These are phyloP conservation scores for Tolypocladium amazonense DNA, from an alignment of 2,329 filamentous ascomycete species.

Conservation along the genomic window DNA sequence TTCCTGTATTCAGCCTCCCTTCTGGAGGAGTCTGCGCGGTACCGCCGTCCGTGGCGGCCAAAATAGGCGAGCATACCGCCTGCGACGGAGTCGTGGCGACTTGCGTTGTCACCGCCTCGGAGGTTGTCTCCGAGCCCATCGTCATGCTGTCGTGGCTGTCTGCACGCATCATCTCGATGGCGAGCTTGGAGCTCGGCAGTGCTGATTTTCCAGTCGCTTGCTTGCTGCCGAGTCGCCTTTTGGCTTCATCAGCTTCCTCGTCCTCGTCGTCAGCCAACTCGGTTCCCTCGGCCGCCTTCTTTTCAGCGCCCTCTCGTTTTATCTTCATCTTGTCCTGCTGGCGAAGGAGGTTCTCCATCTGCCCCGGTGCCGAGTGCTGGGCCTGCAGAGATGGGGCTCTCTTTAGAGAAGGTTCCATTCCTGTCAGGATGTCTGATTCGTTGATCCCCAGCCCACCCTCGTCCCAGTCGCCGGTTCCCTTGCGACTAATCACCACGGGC, in stretches of 20 bases:
- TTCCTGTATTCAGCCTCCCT: constrained; percentile 4
- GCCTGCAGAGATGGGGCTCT: constrained; percentile 44
- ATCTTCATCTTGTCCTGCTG: constrained; percentile 64
- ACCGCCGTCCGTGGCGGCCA: constrained; percentile 9
- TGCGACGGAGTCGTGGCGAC: constrained; percentile 37
- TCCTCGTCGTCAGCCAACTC: constrained; percentile 95
- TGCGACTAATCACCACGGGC: constrained; percentile 63
- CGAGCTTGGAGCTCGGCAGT: constrained; percentile 75
- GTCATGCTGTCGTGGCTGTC: constrained; percentile 81
- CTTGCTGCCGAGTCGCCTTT: constrained; percentile 30
- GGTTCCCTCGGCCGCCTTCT: constrained; percentile 57
- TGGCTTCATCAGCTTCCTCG: constrained; percentile 61
- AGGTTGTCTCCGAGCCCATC: constrained; percentile 36
- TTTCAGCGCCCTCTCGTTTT: constrained; percentile 68
- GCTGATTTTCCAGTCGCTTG: constrained; percentile 34
- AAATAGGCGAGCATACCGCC: constrained; percentile 22
- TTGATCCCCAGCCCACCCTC: constrained; percentile 71
- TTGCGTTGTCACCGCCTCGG: constrained; percentile 38
- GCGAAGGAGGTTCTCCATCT: constrained; percentile 45
- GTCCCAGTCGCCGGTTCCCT: constrained; percentile 67
- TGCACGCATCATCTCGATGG: constrained; percentile 95
- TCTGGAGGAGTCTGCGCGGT: constrained; percentile 15
- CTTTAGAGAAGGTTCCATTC: constrained; percentile 23
- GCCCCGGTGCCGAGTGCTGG: constrained; percentile 54
- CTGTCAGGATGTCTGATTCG: constrained; percentile 39